phyloP scores from a whole-genome alignment of 305 asterid species.

The Striga hermonthica region DNA sequence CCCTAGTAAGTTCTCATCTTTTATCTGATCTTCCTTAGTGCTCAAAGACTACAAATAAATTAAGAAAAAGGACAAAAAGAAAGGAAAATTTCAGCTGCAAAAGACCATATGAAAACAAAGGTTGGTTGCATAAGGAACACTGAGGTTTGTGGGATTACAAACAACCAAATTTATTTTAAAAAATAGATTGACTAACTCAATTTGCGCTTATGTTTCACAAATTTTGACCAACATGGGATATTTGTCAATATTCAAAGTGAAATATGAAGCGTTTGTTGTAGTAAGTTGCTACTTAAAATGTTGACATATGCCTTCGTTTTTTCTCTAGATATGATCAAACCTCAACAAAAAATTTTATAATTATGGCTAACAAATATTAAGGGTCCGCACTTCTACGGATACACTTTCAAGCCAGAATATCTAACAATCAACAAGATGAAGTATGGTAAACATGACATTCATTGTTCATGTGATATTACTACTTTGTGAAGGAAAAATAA shows the following conservation, averaged over 20 bases:
- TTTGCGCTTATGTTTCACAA: neutral
- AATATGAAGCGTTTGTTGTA: neutral
- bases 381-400: too few relatives aligned
- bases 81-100: constrained; percentile 4
- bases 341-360: too few relatives aligned
- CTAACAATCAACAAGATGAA: neutral
- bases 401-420: constrained; percentile 9
- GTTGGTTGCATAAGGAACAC: neutral
- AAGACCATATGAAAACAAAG: neutral
- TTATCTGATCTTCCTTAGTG: constrained; percentile 41
- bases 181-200: neutral
- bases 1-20: constrained; percentile 56
- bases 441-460: neutral
- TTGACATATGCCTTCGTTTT: too few relatives aligned
- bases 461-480: constrained; percentile 12
- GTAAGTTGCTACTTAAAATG: too few relatives aligned
- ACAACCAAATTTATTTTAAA: neutral
- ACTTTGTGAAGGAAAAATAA: neutral
- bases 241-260: neutral
- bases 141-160: neutral
- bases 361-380: neutral
- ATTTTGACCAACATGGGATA: neutral
- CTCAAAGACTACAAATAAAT: constrained; percentile 27
- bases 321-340: too few relatives aligned
- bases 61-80: neutral